Base-by-base conservation (phyloP, 345 rosid species). In the Populus euphratica region DNA sequence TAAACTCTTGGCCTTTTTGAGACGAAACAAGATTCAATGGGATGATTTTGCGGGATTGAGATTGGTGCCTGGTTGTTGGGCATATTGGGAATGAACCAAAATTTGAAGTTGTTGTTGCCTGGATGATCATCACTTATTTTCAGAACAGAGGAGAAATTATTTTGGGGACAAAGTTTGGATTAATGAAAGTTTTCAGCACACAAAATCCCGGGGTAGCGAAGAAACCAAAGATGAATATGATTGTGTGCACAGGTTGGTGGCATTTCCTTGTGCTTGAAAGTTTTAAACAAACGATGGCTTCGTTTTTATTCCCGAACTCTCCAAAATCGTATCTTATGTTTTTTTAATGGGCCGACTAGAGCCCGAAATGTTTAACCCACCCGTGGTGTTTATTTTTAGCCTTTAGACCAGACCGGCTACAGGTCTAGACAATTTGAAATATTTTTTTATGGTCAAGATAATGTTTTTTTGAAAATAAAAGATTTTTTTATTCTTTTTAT, bases 91-190 rank as follows among this genome's bases (percentile, higher is more conserved):
- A 43, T 36, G 77, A 70, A 50, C 81, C 52, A 68, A 69, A 81
- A 36, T 67, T 73, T 29, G 81, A 78, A 68, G 39, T 50, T 27
- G 73, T 13, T 54, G 76, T 3, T 17, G 73, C 74, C 33, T 74
- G 76, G 72, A 77, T 77, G 72, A 77, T 77, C 88, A 83, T 86
- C 20, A 11, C 43, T 77, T 76, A 11, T 47, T 49, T 47, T 33
- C 3, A 7, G 20, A 64, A 31, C 8, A 64, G 35, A 64, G 35
- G 21, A 27, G 68, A 29, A 64, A 27, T 6, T 16, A 64, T 64
- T 9, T 47, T 47, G 52, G 13, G 4, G 52, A 47, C 17, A 47
- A 14, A 13, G 36, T 63, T 63, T 63, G 31, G 16, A 33, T 12
- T 25, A 9, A 10, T 10, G 33, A 1, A 12, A 0, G n/a, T 21